Conservation (phyloP, 1,284 basidiomycete genomes). For the Chalciporus piperatoides region DNA sequence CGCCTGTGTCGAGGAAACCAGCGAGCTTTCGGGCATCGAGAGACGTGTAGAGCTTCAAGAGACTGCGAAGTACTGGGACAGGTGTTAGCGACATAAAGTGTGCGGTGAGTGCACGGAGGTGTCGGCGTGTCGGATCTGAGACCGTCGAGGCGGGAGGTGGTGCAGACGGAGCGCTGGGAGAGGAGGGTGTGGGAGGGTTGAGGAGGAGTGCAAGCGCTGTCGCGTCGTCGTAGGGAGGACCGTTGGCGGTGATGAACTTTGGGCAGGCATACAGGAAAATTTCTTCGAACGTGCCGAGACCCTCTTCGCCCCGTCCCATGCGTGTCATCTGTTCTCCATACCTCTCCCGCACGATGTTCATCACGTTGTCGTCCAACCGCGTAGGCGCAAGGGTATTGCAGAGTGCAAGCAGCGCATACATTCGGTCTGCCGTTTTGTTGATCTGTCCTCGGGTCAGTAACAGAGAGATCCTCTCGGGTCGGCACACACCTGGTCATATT, state of each 20-base stretch:
- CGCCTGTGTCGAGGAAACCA: constrained; percentile 72
- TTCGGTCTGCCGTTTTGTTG: constrained; percentile 95
- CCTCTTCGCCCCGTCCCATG: constrained; percentile 80
- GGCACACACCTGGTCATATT: constrained; percentile 82
- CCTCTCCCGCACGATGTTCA: constrained; percentile 89
- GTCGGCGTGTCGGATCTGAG: constrained; percentile 79
- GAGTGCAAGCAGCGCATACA: constrained; percentile 95
- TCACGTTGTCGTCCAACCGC: constrained; percentile 91
- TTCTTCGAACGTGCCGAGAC: constrained; percentile 85
- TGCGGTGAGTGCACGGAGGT: constrained; percentile 50
- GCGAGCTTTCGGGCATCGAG: constrained; percentile 91
- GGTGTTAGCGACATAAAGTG: constrained; percentile 82
- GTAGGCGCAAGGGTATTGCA: constrained; percentile 91
- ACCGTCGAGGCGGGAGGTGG: constrained; percentile 2
- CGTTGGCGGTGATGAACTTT: constrained; percentile 93
- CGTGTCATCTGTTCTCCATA: constrained; percentile 89
- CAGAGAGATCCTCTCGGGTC: not conserved
- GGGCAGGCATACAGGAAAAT: constrained; percentile 94
- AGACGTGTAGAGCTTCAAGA: constrained; percentile 94
- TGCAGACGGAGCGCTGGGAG: constrained; percentile 24
- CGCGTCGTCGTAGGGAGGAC: constrained; percentile 88
- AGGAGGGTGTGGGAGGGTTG: constrained; percentile 37
- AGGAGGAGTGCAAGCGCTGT: constrained; percentile 57
- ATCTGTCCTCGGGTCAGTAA: constrained; percentile 51
- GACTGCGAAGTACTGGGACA: constrained; percentile 84